A percentile compares a stretch with the other conserved stretches of the same genome.
Evolutionary conservation across 179 eudicot genomes (phyloP).

Genomic region (Monotropa hypopitys): DNA sequence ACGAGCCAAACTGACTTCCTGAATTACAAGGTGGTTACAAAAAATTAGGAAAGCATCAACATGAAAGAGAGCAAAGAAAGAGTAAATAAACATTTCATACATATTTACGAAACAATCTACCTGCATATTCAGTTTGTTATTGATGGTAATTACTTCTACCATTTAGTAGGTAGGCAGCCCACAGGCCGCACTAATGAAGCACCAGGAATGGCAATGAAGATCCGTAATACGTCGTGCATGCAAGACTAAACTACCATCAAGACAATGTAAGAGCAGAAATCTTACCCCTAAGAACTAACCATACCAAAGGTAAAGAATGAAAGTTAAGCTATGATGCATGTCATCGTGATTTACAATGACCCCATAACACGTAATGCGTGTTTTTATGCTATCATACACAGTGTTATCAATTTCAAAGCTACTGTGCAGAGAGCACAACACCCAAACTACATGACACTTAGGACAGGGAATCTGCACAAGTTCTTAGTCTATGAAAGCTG

Average conservation of each 20-base stretch:
- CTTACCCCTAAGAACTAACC: not conserved
- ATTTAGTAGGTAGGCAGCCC: not conserved
- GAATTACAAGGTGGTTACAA: constrained; percentile 12
- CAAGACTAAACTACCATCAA: not conserved
- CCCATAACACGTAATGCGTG: not conserved
- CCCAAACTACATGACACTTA: not conserved
- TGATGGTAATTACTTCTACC: not conserved
- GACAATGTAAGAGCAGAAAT: not conserved
- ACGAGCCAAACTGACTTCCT: constrained; percentile 98
- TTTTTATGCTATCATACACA: not conserved
- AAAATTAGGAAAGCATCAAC: not conserved
- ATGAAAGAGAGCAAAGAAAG: not conserved
- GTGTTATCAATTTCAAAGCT: not conserved
- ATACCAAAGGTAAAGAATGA: not conserved
- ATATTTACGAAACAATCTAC: not conserved
- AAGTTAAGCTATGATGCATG: not conserved
- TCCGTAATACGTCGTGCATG: not conserved
- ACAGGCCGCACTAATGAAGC: not conserved
- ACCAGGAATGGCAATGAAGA: not conserved
- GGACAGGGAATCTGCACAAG: not conserved
- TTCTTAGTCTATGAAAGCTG: not conserved
- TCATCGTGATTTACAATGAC: not conserved
- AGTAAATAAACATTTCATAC: not conserved
- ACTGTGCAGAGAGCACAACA: not conserved
- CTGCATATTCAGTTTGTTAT: not conserved